phyloP scores from a whole-genome alignment of 345 rosid genomes.

The Salix koriyanagi region DNA sequence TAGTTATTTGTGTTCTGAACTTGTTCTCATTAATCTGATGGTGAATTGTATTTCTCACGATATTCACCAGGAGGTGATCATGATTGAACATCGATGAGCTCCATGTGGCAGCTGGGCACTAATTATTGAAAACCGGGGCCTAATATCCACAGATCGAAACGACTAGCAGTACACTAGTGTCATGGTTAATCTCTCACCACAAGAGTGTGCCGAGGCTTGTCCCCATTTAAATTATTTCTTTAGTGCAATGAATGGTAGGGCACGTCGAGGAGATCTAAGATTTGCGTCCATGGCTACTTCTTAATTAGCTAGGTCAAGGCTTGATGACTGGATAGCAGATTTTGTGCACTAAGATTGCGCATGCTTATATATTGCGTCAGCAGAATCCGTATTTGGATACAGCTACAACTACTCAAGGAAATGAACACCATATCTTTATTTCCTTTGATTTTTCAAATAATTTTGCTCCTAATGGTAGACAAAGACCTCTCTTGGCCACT shows the following conservation, averaged over 20 bases:
- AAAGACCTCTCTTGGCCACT: slow-evolving; percentile 12
- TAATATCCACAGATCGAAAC: background rate
- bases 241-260: too few species aligned
- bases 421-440: background rate
- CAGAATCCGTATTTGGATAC: slow-evolving; percentile 13
- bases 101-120: too few species aligned
- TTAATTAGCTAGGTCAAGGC: background rate
- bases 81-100: background rate
- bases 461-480: slow-evolving; percentile 24
- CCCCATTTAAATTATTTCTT: too few species aligned
- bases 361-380: slow-evolving; percentile 13
- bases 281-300: too few species aligned
- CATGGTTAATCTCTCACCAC: slow-evolving; percentile 16
- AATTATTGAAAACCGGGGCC: background rate
- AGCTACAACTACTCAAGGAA: slow-evolving; percentile 10
- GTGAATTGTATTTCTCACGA: background rate
- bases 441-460: background rate
- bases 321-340: background rate
- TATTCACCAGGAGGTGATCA: background rate
- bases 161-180: background rate
- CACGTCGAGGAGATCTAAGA: too few species aligned
- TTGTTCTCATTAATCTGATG: background rate
- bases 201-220: background rate
- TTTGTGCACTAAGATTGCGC: slow-evolving; percentile 17
- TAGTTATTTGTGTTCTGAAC: background rate